These are phyloP conservation scores for Thermothielavioides terrestris DNA, from an alignment of 495 filamentous ascomycete species.

Conservation along the genomic window DNA sequence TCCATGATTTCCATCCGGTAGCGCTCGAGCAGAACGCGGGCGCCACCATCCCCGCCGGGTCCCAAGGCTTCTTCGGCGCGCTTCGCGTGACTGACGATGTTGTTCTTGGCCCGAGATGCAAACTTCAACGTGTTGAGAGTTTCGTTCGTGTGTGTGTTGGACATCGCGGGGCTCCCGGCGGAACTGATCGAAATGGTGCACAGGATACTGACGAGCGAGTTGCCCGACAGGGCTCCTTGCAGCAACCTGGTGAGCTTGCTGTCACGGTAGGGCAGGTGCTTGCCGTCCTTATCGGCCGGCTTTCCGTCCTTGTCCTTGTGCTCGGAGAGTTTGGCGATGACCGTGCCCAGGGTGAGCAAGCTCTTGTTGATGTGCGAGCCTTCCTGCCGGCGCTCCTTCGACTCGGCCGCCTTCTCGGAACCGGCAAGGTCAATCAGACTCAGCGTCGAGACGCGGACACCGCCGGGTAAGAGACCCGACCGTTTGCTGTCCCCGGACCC, in stretches of 20 bases:
- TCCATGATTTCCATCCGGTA: constrained; percentile 92
- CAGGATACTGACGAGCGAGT: constrained; percentile 91
- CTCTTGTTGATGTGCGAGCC: constrained; percentile 98
- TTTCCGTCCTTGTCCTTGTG: constrained; percentile 77
- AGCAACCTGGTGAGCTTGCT: constrained; percentile 92
- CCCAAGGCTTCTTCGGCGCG: constrained; percentile 83
- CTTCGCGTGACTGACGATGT: constrained; percentile 95
- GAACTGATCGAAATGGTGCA: constrained; percentile 84
- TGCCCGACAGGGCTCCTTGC: constrained; percentile 86
- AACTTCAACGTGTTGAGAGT: constrained; percentile 96
- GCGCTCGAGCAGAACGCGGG: constrained; percentile 79
- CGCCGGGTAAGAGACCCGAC: constrained; percentile 70
- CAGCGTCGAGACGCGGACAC: constrained; percentile 88
- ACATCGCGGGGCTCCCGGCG: constrained; percentile 51
- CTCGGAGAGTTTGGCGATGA: constrained; percentile 78
- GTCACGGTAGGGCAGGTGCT: constrained; percentile 92
- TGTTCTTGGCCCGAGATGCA: constrained; percentile 92
- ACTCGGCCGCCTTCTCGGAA: constrained; percentile 90
- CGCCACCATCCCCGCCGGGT: constrained; percentile 66
- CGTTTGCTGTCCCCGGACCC: constrained; percentile 57
- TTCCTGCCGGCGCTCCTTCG: constrained; percentile 87
- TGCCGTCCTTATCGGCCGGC: constrained; percentile 64
- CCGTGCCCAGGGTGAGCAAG: constrained; percentile 86
- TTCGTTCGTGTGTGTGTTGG: constrained; percentile 67
- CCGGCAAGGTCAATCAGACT: constrained; percentile 95